Evolutionary conservation across 2,329 filamentous ascomycete species (phyloP).

Genomic region (Pseudogymnoascus destructans): DNA sequence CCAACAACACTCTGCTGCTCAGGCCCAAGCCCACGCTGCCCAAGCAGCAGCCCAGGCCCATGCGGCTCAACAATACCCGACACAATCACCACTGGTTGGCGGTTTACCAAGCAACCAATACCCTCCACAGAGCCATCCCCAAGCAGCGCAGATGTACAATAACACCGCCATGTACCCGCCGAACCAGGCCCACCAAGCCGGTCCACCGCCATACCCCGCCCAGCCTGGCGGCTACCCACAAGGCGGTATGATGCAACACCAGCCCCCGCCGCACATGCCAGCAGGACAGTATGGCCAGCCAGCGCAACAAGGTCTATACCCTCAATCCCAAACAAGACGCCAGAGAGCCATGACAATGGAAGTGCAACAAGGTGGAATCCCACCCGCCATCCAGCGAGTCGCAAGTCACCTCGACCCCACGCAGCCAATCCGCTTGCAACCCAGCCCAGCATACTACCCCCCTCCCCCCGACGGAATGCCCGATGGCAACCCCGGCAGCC

Average conservation of each 20-base stretch:
- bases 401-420: conserved; percentile 92
- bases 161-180: conserved; percentile 73
- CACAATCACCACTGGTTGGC: conserved; percentile 16
- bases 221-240: conserved; percentile 59
- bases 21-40: conserved; percentile 49
- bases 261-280: conserved; percentile 50
- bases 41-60: conserved; percentile 52
- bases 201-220: conserved; percentile 67
- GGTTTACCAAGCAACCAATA: conserved; percentile 37
- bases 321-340: conserved; percentile 64
- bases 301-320: conserved; percentile 54
- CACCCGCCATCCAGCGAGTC: conserved; percentile 82
- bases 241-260: conserved; percentile 54
- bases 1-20: conserved; percentile 27
- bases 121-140: conserved; percentile 32
- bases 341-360: conserved; percentile 96
- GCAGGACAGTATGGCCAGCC: conserved; percentile 47
- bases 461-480: conserved; percentile 75
- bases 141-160: conserved; percentile 53
- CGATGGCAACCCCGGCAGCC: conserved; percentile 43
- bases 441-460: conserved; percentile 93
- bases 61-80: conserved; percentile 23
- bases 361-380: conserved; percentile 84
- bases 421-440: conserved; percentile 84
- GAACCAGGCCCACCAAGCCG: conserved; percentile 39